Conservation (phyloP, 2,329 filamentous ascomycete genomes). For the Stagonosporopsis cucurbitacearum region DNA sequence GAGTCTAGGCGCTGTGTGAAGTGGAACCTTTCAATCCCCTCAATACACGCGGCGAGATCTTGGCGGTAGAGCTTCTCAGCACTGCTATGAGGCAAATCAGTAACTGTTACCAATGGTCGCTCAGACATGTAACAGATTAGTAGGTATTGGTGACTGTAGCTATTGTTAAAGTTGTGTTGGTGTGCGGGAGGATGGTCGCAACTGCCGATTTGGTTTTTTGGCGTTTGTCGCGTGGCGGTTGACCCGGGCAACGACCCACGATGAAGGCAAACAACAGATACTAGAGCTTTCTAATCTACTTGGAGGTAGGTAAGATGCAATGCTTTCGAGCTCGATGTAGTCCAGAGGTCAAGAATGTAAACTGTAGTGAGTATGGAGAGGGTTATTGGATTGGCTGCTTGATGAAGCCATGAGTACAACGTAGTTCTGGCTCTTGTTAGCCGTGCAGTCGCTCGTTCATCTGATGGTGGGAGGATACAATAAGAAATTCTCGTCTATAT, state of each 20-base stretch:
- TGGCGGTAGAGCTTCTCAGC: slow-evolving; percentile 19
- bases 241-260: not conserved
- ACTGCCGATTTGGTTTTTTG: not conserved
- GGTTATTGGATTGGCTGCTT: too few species aligned
- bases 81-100: slow-evolving; percentile 7
- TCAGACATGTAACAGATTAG: slow-evolving; percentile 18
- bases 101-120: not conserved
- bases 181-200: not conserved
- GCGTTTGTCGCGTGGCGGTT: not conserved
- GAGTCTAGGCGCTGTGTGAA: slow-evolving; percentile 5
- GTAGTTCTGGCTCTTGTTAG: too few species aligned
- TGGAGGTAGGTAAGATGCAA: too few species aligned
- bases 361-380: too few species aligned
- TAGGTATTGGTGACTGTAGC: not conserved
- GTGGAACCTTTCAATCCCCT: slow-evolving; percentile 24
- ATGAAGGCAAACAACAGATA: not conserved
- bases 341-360: too few species aligned
- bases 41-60: slow-evolving; percentile 26
- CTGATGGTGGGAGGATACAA: too few species aligned
- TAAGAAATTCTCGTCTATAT: too few species aligned
- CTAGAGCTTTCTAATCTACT: too few species aligned
- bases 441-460: too few species aligned
- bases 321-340: too few species aligned
- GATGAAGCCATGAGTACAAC: too few species aligned
- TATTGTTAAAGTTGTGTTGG: not conserved